Conservation (phyloP, 176 grass and related monocot species). For the Urochloa ruziziensis region DNA sequence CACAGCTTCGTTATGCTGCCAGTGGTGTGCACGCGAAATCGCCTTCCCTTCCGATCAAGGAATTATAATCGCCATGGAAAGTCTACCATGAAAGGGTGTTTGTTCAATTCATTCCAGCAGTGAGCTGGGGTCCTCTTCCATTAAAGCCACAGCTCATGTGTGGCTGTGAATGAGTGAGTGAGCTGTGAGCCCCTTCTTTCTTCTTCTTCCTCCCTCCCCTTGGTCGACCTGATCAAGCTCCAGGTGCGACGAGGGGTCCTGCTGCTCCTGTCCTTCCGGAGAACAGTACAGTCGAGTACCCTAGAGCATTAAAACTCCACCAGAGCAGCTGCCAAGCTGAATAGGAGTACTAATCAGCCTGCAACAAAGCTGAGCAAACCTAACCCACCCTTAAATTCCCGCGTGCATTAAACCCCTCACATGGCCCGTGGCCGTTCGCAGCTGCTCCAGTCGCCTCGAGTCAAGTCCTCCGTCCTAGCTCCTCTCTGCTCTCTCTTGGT, state of each 20-base stretch:
- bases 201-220: background rate
- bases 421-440: conserved; percentile 8
- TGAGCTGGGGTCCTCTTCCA: conserved; percentile 41
- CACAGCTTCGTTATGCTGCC: background rate
- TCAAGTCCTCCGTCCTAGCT: background rate
- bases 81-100: background rate
- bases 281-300: background rate
- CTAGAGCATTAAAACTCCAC: background rate
- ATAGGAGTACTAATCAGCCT: no score
- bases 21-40: background rate
- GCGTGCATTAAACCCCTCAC: conserved; percentile 32
- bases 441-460: background rate
- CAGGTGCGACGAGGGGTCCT: background rate
- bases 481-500: background rate
- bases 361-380: background rate
- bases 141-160: conserved; percentile 60
- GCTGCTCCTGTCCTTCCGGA: background rate
- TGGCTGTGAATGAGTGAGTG: conserved; percentile 21
- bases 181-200: no score
- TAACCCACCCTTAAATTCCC: background rate
- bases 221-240: no score
- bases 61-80: background rate
- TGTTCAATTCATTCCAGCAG: background rate
- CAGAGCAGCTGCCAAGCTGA: background rate
- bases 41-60: background rate